Percentiles rank a stretch among this genome's conserved stretches.
phyloP scores from a whole-genome alignment of 177 flowering plant species.

The Vitis hybrid region DNA sequence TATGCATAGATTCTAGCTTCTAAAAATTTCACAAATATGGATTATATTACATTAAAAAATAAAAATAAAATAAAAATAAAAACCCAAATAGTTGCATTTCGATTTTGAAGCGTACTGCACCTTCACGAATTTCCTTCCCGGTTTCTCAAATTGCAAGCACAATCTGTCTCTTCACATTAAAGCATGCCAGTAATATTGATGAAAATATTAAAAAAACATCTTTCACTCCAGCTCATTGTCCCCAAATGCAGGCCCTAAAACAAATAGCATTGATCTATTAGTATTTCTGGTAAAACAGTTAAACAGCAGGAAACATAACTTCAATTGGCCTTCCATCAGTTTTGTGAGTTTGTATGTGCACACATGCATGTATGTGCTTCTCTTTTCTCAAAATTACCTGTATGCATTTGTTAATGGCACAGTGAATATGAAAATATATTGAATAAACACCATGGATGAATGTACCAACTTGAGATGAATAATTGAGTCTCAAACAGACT shows the following conservation, averaged over 20 bases:
- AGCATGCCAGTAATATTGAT: neutral
- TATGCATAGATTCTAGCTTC: neutral
- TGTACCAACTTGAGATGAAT: too few species aligned
- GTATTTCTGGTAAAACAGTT: neutral
- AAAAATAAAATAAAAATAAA: neutral
- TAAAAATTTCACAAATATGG: neutral
- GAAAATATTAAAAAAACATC: neutral
- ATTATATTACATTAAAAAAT: too few species aligned
- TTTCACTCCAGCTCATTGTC: neutral
- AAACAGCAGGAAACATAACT: neutral
- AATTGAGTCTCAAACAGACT: too few species aligned
- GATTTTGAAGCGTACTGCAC: too few species aligned
- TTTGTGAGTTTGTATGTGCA: too few species aligned
- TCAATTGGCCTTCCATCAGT: too few species aligned
- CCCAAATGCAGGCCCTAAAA: slow-evolving; percentile 11
- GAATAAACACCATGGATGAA: too few species aligned
- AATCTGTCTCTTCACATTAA: neutral
- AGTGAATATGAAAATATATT: too few species aligned
- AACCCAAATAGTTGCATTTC: neutral
- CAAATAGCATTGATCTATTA: neutral
- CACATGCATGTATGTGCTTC: too few species aligned
- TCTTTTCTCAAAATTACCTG: too few species aligned
- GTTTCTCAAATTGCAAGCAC: neutral
- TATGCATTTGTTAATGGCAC: too few species aligned
- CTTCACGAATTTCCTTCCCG: neutral